A percentile compares a stretch with the other conserved stretches of the same genome.
Evolutionary conservation across 2,329 filamentous ascomycete genomes (phyloP).

Genomic region (Parastagonospora nodorum): DNA sequence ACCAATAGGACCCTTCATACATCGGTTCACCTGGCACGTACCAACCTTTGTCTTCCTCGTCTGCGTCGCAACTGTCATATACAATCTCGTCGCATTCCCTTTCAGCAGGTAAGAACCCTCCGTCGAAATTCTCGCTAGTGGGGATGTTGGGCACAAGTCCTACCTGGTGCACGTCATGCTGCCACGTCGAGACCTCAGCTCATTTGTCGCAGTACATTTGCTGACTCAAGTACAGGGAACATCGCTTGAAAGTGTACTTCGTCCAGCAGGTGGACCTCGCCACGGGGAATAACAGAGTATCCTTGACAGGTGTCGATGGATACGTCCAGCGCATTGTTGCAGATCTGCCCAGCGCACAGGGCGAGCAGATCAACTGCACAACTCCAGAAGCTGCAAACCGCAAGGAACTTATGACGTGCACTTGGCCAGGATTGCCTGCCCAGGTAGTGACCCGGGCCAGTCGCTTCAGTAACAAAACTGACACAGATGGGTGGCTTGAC

Average conservation of each 20-base stretch:
- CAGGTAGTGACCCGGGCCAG: slow-evolving; percentile 59
- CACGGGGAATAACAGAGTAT: slow-evolving; percentile 70
- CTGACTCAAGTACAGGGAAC: slow-evolving; percentile 51
- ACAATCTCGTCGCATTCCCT: slow-evolving; percentile 86
- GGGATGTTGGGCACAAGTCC: too few relatives aligned
- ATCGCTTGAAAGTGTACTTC: slow-evolving; percentile 86
- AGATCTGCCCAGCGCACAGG: slow-evolving; percentile 72
- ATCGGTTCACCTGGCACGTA: slow-evolving; percentile 82
- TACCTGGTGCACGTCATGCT: too few relatives aligned
- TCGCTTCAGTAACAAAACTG: slow-evolving; percentile 31
- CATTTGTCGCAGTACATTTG: neutral
- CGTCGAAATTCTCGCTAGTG: too few relatives aligned
- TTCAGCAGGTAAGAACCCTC: slow-evolving; percentile 64
- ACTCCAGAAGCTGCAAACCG: slow-evolving; percentile 48
- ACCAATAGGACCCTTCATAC: slow-evolving; percentile 81
- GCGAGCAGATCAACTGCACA: slow-evolving; percentile 55
- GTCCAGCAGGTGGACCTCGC: slow-evolving; percentile 78
- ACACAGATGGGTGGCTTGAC: slow-evolving; percentile 61
- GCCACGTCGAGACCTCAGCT: too few relatives aligned
- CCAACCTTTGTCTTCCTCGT: slow-evolving; percentile 76
- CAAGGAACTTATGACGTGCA: slow-evolving; percentile 67
- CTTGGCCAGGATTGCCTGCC: slow-evolving; percentile 72
- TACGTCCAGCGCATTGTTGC: slow-evolving; percentile 62
- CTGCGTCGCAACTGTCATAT: slow-evolving; percentile 76
- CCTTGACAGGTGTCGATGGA: slow-evolving; percentile 46